Conservation (phyloP, 805 yeast genomes). For the Peterozyma xylosa region DNA sequence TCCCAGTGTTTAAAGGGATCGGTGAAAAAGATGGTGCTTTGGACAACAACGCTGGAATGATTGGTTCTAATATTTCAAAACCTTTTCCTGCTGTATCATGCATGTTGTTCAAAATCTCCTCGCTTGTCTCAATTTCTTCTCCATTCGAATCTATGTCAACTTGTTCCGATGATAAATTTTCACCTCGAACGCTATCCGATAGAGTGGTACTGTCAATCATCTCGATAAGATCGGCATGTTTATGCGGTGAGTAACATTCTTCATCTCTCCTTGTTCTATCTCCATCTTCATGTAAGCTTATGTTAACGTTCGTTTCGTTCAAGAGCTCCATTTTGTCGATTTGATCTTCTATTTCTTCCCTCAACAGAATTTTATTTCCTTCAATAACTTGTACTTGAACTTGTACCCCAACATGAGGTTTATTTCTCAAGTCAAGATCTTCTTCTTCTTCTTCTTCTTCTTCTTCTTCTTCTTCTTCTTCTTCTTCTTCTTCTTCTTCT, state of each 20-base stretch:
- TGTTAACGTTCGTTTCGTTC: too few species aligned
- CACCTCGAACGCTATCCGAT: too few species aligned
- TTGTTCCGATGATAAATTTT: constrained; percentile 4
- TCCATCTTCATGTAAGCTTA: too few species aligned
- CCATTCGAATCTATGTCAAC: not conserved
- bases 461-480: not conserved
- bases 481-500: constrained; percentile 1
- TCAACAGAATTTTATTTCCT: constrained; percentile 1
- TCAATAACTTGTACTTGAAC: not conserved
- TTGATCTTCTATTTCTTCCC: not conserved
- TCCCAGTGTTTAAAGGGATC: constrained; percentile 4
- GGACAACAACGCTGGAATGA: too few species aligned
- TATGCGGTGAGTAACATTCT: too few species aligned
- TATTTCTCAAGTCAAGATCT: too few species aligned
- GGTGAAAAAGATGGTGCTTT: not conserved
- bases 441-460: not conserved
- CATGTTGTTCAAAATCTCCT: not conserved
- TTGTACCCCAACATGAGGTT: not conserved
- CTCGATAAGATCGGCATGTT: too few species aligned
- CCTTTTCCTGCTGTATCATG: too few species aligned
- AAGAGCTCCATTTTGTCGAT: not conserved
- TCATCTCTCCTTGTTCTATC: too few species aligned
- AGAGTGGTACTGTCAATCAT: too few species aligned
- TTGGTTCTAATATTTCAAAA: too few species aligned
- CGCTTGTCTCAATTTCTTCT: not conserved